Base-by-base conservation (phyloP, 139 green algal genomes). In the Volvox reticuliferus region DNA sequence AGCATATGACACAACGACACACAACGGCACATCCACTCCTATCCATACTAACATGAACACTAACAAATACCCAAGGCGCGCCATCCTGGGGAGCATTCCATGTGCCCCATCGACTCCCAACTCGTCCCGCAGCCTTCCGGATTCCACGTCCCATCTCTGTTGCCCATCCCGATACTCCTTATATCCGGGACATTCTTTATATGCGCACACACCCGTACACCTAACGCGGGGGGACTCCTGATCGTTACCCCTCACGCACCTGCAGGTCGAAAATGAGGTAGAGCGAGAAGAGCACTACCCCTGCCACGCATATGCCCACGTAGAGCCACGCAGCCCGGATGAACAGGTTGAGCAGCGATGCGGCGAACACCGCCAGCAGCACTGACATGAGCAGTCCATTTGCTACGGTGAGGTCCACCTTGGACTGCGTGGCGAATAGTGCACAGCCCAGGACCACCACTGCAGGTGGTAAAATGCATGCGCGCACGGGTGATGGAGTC, bases 251-350 rank as follows among this genome's bases (percentile, higher is more conserved):
- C 37, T 36, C 13, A 1, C 44, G 26, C 24, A 93, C 84, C 79
- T 93, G 91, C 68, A 93, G 28, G 87, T 93, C 91, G 82, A 91
- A 92, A 1, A 93, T 50, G 0, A 93, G 82, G 87, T 92, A 92
- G 28, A 91, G 20, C 6, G n/a, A 36, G 79, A 93, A 93, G n/a
- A 93, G 55, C 33, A 89, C 12, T 35, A 89, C 91, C 30, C 86
- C 86, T 24, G 61, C 35, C 33, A 30, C 86, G 26, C 69, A 81
- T 6, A 91, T 67, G 18, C 24, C 33, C 28, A 91, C 33, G 1
- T 85, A 55, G 9, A 93, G 82, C 82, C 82, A 83, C 1, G 82
- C 0, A 0, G 87, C 81, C 80, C 78, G 87, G 1, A 92, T 30
- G 82, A 92, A 91, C 24, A 88, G 21, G 62, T 93, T 88, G 19